Conservation (phyloP, 129 eudicot species). For the Sambucus nigra region DNA sequence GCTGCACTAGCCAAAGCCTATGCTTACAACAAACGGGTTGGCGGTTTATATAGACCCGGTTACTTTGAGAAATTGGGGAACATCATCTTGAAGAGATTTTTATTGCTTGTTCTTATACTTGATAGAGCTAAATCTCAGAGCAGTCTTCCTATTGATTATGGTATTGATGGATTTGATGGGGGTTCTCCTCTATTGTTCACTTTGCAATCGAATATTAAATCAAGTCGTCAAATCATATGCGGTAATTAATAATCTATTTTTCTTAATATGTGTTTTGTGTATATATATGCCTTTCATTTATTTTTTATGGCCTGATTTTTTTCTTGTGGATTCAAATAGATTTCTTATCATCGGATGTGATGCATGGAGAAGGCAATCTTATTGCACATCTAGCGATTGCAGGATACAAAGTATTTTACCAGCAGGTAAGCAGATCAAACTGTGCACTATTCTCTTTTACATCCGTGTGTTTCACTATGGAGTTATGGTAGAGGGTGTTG, state of each 20-base stretch:
- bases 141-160: conserved; percentile 74
- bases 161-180: conserved; percentile 96
- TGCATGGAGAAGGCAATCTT: conserved; percentile 99
- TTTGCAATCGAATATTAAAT: conserved; percentile 46
- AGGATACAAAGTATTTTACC: conserved; percentile 81
- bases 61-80: conserved; percentile 82
- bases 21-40: conserved; percentile 80
- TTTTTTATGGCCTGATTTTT: conserved; percentile 6
- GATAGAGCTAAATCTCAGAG: conserved; percentile 82
- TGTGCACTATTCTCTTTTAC: neutral
- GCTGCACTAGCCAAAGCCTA: conserved; percentile 63
- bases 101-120: conserved; percentile 71
- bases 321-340: conserved; percentile 31
- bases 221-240: conserved; percentile 62
- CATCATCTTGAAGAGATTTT: conserved; percentile 75
- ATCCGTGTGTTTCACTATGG: too few species aligned
- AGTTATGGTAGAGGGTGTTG: neutral
- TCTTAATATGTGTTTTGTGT: neutral
- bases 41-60: conserved; percentile 92
- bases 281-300: neutral
- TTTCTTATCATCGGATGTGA: conserved; percentile 78
- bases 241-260: conserved; percentile 35
- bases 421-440: conserved; percentile 44
- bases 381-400: conserved; percentile 69
- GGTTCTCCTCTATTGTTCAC: conserved; percentile 92